phyloP scores from a whole-genome alignment of 1,284 basidiomycete genomes.

The Apiotrichum porosum region DNA sequence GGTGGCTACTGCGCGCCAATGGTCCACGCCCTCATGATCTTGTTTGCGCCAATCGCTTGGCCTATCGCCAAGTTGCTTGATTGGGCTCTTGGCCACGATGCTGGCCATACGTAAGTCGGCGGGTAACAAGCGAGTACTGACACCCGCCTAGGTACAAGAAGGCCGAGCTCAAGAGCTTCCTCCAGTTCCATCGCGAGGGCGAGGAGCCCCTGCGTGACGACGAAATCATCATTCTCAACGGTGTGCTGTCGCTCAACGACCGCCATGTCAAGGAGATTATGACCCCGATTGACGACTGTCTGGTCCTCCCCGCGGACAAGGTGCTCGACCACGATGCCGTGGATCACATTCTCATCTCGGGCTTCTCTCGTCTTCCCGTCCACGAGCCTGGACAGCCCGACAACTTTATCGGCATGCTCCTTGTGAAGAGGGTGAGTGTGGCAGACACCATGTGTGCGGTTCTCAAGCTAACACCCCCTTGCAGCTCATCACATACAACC shows the following conservation, averaged over 20 bases:
- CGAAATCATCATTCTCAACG: slow-evolving; percentile 78
- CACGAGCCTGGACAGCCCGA: slow-evolving; percentile 69
- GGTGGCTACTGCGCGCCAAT: slow-evolving; percentile 84
- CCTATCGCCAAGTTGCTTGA: slow-evolving; percentile 85
- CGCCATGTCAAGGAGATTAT: slow-evolving; percentile 80
- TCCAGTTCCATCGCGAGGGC: slow-evolving; percentile 79
- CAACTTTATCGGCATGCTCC: slow-evolving; percentile 79
- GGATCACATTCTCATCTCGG: slow-evolving; percentile 67
- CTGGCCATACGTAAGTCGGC: slow-evolving; percentile 51
- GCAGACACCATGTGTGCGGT: neutral
- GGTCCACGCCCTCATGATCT: slow-evolving; percentile 64
- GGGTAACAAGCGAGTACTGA: neutral
- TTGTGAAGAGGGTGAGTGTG: slow-evolving; percentile 68
- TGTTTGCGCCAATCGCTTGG: slow-evolving; percentile 75
- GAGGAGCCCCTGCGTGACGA: slow-evolving; percentile 83
- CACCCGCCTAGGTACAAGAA: slow-evolving; percentile 72
- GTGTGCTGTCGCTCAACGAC: slow-evolving; percentile 76
- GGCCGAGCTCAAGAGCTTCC: slow-evolving; percentile 85
- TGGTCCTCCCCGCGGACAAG: slow-evolving; percentile 58
- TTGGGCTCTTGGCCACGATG: slow-evolving; percentile 64
- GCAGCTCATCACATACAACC: slow-evolving; percentile 85
- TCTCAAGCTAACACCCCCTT: no score
- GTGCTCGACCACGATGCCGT: slow-evolving; percentile 75
- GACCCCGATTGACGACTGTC: slow-evolving; percentile 66
- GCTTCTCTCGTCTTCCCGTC: slow-evolving; percentile 91